phyloP scores from a whole-genome alignment of 306 rosid species.

The Quercus robur region DNA sequence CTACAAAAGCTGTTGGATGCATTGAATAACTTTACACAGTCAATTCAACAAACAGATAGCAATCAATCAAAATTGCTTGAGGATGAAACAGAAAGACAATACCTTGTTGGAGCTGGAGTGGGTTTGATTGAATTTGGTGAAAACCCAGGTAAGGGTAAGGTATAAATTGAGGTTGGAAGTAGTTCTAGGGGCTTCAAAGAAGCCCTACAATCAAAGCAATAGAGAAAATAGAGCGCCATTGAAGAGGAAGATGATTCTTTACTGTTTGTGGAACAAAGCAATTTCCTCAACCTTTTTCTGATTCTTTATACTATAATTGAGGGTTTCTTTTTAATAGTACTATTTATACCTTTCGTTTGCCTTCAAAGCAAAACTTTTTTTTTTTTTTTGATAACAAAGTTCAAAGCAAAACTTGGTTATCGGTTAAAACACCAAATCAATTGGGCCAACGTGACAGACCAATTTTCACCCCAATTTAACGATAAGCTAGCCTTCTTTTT shows the following conservation, averaged over 20 bases:
- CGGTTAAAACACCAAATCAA: no score
- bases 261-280: neutral
- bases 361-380: no score
- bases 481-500: fast-evolving
- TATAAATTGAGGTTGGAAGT: neutral
- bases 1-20: neutral
- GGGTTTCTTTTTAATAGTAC: no score
- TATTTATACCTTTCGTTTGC: no score
- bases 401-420: no score
- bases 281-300: neutral
- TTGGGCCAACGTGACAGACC: no score
- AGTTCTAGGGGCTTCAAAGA: neutral
- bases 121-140: neutral
- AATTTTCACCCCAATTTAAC: no score
- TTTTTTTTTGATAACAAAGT: no score
- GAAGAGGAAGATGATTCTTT: neutral
- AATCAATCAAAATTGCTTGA: neutral
- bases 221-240: neutral
- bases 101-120: neutral
- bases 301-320: neutral
- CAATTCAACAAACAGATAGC: neutral
- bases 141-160: neutral
- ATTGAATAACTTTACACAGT: neutral
- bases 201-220: neutral
- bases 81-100: neutral